Conservation (phyloP, 225 moss, liverwort and hornwort species). For the Sphagnum tenellum region DNA sequence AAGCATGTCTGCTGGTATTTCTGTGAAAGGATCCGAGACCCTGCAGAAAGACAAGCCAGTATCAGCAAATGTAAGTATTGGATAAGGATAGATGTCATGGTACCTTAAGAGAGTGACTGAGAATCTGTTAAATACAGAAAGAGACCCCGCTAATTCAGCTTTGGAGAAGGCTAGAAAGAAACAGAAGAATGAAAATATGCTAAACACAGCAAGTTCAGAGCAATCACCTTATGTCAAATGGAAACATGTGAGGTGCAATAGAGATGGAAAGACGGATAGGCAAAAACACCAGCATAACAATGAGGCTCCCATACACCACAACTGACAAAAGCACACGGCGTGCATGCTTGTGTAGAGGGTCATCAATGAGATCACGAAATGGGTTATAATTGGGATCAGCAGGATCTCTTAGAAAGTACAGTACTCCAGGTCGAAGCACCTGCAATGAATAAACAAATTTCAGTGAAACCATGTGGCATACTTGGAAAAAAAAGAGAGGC, state of each 20-base stretch:
- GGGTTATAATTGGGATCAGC: slow-evolving; percentile 99
- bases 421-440: slow-evolving; percentile 92
- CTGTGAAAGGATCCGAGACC: slow-evolving; percentile 97
- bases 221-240: slow-evolving; percentile 74
- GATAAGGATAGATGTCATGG: too few relatives aligned
- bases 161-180: too few relatives aligned
- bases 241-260: slow-evolving; percentile 82
- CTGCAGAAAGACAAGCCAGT: slow-evolving; percentile 26
- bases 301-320: slow-evolving; percentile 92
- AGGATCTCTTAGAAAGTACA: slow-evolving; percentile 90
- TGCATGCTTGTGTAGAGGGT: slow-evolving; percentile 85
- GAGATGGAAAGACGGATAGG: slow-evolving; percentile 79
- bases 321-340: slow-evolving; percentile 91
- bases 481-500: neutral
- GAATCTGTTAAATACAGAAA: too few relatives aligned
- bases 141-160: neutral
- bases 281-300: slow-evolving; percentile 91
- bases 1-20: slow-evolving; percentile 99
- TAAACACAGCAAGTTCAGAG: too few relatives aligned
- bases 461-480: neutral
- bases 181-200: neutral
- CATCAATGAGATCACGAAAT: slow-evolving; percentile 93
- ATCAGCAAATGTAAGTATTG: too few relatives aligned
- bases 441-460: slow-evolving; percentile 14
- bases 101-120: too few relatives aligned